Evolutionary conservation across 495 filamentous ascomycete genomes (phyloP), one percentile per base, ranked within the genome.

Genomic region (Penicillium herquei): DNA sequence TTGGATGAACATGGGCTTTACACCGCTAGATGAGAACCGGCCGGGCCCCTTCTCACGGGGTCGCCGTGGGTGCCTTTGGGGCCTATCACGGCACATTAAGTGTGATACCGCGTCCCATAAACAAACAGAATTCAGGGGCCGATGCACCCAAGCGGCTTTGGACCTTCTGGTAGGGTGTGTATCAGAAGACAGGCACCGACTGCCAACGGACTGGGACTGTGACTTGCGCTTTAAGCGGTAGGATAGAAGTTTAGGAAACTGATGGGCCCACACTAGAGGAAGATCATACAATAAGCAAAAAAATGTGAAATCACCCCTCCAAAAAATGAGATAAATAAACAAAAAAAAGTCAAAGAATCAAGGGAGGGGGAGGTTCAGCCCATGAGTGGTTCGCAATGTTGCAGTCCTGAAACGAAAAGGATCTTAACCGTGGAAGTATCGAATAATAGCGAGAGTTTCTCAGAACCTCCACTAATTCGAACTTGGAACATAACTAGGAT

Each of bases 1-100:
- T 67, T 67, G 64, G 64, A 59, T 47, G 40, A 34, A 47, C 14
- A 47, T 51, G 41, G 51, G 35, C 31, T 51, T 62, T 60, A 62
- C 64, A 67, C 64, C 64, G 64, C 64, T 56, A 67, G 58, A 64
- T 58, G 34, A 42, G 35, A 58, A 42, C 49, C 47, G 48, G 35
- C 52, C n/a, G 43, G 43, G 12, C 26, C 18, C 37, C 32, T 17
- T 35, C 30, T 17, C 30, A 55, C 49, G 59, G 55, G 52, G 39
- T 39, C 51, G 48, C 55, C 51, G 47, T 43, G 21, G 21, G 8
- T 37, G 34, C 34, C 34, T 37, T 37, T 7, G 37, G 61, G 42
- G 32, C 61, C 64, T 66, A 66, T 66, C 57, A 66, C 30, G 41
- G 17, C 12, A 32, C 21, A 12, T 14, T 46, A 21, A 13, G 5